Evolutionary conservation across 768 basidiomycete species (phyloP).

Genomic region (Rhizopogon sp.): DNA sequence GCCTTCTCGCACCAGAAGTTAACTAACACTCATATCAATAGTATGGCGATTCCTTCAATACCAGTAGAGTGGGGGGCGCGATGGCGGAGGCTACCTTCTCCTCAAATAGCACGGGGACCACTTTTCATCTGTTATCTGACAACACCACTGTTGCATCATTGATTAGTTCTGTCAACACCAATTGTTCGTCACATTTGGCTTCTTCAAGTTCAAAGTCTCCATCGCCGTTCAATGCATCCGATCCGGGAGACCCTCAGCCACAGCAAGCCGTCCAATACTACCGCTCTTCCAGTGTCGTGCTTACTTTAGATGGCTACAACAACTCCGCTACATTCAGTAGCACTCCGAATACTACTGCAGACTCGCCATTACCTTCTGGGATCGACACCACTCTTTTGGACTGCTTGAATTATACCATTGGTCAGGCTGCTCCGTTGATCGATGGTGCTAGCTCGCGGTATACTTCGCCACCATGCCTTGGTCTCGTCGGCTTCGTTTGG

Average conservation of each 20-base stretch:
- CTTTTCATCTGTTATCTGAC: conserved; percentile 44
- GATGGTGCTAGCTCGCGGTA: conserved; percentile 25
- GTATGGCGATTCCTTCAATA: conserved; percentile 43
- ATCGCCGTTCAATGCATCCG: conserved; percentile 24
- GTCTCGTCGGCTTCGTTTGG: conserved; percentile 13
- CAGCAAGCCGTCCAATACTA: conserved; percentile 66
- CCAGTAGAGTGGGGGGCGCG: conserved; percentile 46
- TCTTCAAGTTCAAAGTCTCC: conserved; percentile 28
- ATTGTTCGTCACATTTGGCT: conserved; percentile 38
- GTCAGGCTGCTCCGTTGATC: conserved; percentile 50
- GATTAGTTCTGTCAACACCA: conserved; percentile 34
- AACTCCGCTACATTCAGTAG: conserved; percentile 45
- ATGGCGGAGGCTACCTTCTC: conserved; percentile 33
- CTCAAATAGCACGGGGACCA: conserved; percentile 34
- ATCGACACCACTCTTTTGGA: conserved; percentile 45
- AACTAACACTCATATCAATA: conserved; percentile 19
- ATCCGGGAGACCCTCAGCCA: conserved; percentile 29
- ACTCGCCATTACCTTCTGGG: conserved; percentile 46
- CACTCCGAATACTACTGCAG: conserved; percentile 32
- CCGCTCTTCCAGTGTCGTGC: conserved; percentile 56
- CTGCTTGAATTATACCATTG: conserved; percentile 65
- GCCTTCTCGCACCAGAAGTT: background rate
- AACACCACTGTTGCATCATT: conserved; percentile 42
- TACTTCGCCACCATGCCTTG: conserved; percentile 1
- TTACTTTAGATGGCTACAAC: conserved; percentile 65